Base-by-base conservation (phyloP, 257 asterid species). In the Nicotiana sylvestris region DNA sequence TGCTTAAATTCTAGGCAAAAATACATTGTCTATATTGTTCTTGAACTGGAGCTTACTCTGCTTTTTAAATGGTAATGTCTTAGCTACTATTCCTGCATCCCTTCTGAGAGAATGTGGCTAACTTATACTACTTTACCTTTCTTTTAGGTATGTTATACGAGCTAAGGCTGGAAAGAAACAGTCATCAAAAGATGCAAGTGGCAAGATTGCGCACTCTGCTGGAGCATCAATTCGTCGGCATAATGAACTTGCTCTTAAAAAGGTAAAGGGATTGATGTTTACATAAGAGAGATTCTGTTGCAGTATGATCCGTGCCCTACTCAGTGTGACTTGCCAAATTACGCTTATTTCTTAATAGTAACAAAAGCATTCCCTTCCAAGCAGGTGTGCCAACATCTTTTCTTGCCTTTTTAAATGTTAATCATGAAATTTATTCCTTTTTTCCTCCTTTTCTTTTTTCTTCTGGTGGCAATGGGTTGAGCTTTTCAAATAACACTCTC, bases 91-190 rank as follows among this genome's bases (percentile, higher is more conserved):
- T 74, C 62, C 15, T 1, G 80, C 62, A 49, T 49, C 80, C 15
- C 15, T 67, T 35, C 61, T 27, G 21, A 74, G 15, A 25, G 62
- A 46, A 67, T 49, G 43, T 74, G 62, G 80, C 39, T 74, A 74
- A 49, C 15, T 49, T 21, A 27, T 72, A 60, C 5, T 74, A 56
- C 51, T 70, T 78, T 17, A 57, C 66, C 37, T 51, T 55, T 86
- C 70, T 49, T n/a, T 87, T 80, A 96, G 99, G 86, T 96, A 96
- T 90, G 99, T 96, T 60, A 94, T 96, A 69, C 96, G 99, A 84
- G 99, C 98, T 78, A 96, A 92, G 90, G 97, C 99, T 82, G 99
- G 99, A 83, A 96, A 91, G 88, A 91, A 90, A 88, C 99, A 96
- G 86, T 96, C 98, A 58, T 81, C 93, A 86, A 96, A 96, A 88